Base-by-base conservation (phyloP, 2,329 filamentous ascomycete genomes). In the Cytospora paraplurivora region DNA sequence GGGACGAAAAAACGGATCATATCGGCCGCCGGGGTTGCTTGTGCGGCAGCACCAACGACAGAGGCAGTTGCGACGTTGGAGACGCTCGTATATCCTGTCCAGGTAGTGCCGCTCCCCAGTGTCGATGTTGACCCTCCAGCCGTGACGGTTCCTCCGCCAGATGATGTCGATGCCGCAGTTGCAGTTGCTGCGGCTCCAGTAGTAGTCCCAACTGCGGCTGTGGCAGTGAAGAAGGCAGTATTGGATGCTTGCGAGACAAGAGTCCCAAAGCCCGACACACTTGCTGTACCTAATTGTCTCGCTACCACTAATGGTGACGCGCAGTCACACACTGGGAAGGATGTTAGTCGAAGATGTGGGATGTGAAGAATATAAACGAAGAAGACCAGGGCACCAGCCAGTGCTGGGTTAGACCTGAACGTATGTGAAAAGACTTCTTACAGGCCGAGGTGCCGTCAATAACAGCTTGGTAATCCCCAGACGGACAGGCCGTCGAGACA, bases 401-500 rank as follows among this genome's bases (percentile, higher is more conserved):
- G 51, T 32, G 27, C 5, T n/a, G 41, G 7, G n/a, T n/a, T n/a
- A n/a, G n/a, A n/a, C n/a, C n/a, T 38, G 37, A 21, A n/a, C 49
- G 6, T 15, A 35, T 33, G 32, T 11, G 7, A 10, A 5, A 5
- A 11, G 35, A 27, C 15, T 4, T 64, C 71, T 62, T 35, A 73
- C 72, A 70, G 37, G 68, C 63, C 11, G 68, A 68, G 44, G 70
- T 69, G 11, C 72, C 72, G 50, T 75, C 72, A 53, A 76, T 72
- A 33, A 75, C 72, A n/a, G 66, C 68, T 59, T 75, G 70, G 35
- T 68, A 72, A 15, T 69, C 67, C 4, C 67, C 57, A 3, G 67
- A 52, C 5, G 68, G 58, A 41, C 74, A 76, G 2, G 67, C 62
- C 7, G 65, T 65, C 17, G 65, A 65, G 12, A 75, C 73, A 56